Conservation (phyloP, 1,284 basidiomycete species). For the Calocybe gambosa region DNA sequence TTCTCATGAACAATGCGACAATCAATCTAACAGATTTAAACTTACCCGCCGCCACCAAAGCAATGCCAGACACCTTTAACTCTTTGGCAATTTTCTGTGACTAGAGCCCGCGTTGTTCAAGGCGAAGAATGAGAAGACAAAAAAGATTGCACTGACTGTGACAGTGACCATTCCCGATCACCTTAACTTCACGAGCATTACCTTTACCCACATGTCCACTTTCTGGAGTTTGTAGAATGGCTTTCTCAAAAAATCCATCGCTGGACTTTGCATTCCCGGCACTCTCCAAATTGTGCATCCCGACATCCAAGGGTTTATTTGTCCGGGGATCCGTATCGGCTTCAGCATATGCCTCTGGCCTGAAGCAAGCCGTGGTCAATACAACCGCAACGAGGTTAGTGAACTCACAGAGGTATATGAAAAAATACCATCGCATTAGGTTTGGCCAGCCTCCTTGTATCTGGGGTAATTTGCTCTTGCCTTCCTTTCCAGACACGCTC, state of each 20-base stretch:
- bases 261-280: conserved; percentile 65
- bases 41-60: conserved; percentile 86
- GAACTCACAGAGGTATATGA: conserved; percentile 85
- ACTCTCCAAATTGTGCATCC: conserved; percentile 53
- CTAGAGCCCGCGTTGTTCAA: conserved; percentile 29
- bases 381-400: conserved; percentile 12
- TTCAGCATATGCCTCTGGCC: conserved; percentile 54
- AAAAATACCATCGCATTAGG: conserved; percentile 94
- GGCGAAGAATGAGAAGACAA: conserved; percentile 14
- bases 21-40: conserved; percentile 10
- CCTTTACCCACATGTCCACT: conserved; percentile 50
- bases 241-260: conserved; percentile 79
- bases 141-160: conserved; percentile 48
- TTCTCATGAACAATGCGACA: not conserved
- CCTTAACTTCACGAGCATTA: conserved; percentile 66
- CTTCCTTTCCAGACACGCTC: conserved; percentile 55
- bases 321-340: conserved; percentile 56
- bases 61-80: conserved; percentile 88
- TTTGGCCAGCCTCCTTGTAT: conserved; percentile 62
- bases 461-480: conserved; percentile 51
- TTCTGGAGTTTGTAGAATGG: conserved; percentile 60
- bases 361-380: conserved; percentile 20
- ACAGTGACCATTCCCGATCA: conserved; percentile 82
- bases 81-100: conserved; percentile 84
- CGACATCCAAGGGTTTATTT: conserved; percentile 59